These are phyloP conservation scores for Podaxis mareebaensis DNA, from an alignment of 768 basidiomycete species.

Conservation along the genomic window DNA sequence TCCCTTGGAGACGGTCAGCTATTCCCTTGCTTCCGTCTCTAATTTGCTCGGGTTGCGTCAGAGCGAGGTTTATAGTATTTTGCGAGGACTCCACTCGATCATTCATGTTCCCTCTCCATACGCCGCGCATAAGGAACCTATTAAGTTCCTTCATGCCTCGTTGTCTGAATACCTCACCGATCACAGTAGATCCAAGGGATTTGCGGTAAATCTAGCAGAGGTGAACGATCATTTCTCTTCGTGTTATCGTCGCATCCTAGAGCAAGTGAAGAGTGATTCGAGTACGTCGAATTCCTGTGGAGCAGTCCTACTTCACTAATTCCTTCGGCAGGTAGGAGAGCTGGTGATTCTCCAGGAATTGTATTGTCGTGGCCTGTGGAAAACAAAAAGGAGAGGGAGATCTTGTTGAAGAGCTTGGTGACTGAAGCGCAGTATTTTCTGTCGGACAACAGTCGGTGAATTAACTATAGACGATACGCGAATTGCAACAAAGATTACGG, in stretches of 20 bases:
- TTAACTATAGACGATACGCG: too few relatives aligned
- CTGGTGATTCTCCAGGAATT: too few relatives aligned
- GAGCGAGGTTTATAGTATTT: neutral
- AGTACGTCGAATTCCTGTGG: neutral
- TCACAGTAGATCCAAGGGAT: neutral
- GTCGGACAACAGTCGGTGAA: too few relatives aligned
- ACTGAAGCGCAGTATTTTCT: too few relatives aligned
- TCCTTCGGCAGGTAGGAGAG: too few relatives aligned
- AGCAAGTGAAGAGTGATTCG: neutral
- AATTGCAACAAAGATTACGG: too few relatives aligned
- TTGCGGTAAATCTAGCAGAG: neutral
- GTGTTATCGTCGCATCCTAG: neutral
- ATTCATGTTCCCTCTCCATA: neutral
- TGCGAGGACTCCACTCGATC: neutral
- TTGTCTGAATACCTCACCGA: neutral
- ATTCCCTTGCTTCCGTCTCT: neutral
- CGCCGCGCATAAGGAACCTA: neutral
- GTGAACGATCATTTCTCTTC: neutral
- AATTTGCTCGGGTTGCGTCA: neutral
- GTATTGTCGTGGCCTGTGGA: too few relatives aligned
- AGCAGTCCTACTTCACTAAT: too few relatives aligned
- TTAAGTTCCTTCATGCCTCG: neutral
- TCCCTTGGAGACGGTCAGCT: neutral
- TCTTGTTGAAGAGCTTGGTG: too few relatives aligned
- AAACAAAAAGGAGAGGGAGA: too few relatives aligned